Conservation (phyloP, 805 yeast species). For the Pichia cabralensis region DNA sequence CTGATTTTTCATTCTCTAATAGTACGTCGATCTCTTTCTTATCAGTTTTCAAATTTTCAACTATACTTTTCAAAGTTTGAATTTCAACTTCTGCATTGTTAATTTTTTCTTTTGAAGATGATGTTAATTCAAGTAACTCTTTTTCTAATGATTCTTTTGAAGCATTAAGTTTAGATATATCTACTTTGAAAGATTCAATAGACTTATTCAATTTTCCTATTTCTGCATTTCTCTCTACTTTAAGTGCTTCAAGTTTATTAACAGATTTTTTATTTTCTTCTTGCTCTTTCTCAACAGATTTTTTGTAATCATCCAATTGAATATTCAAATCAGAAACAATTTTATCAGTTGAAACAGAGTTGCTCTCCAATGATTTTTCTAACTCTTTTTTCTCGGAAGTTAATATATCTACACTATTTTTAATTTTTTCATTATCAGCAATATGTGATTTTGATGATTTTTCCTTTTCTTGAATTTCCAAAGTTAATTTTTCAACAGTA, state of each 20-base stretch:
- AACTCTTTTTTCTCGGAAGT: neutral
- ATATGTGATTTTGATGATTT: neutral
- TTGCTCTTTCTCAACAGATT: neutral
- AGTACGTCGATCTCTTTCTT: neutral
- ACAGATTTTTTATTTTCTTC: neutral
- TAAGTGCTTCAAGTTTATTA: neutral
- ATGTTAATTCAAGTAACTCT: neutral
- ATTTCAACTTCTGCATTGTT: constrained; percentile 30
- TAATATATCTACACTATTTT: neutral
- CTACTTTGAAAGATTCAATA: neutral
- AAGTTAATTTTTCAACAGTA: constrained; percentile 8
- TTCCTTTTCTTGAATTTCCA: constrained; percentile 1
- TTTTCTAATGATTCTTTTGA: neutral
- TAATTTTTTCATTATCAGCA: neutral
- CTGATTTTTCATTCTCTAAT: neutral
- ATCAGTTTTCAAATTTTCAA: neutral
- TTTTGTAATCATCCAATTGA: neutral
- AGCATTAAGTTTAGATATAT: neutral
- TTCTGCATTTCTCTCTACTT: constrained; percentile 1
- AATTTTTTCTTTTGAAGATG: neutral
- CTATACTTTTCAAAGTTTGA: constrained; percentile 37
- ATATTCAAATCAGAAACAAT: neutral
- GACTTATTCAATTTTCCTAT: neutral
- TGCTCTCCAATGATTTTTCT: neutral
- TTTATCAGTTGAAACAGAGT: neutral